Evolutionary conservation across 108 stramenopile species (phyloP).

Genomic region (Nitzschia sp.): DNA sequence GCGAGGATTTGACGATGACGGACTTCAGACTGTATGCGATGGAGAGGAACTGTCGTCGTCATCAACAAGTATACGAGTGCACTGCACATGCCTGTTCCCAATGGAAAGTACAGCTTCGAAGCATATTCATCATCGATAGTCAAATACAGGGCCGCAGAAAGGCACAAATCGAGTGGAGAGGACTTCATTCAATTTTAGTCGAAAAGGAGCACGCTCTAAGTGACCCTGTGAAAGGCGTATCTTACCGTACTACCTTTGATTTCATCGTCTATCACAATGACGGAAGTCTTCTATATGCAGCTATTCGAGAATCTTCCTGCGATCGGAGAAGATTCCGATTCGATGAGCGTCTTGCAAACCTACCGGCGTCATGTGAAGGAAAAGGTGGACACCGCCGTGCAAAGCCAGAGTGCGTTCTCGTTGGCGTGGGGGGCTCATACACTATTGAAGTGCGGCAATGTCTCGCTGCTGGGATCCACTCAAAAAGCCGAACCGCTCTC

Average conservation of each 20-base stretch:
- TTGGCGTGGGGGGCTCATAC: slow-evolving; percentile 34
- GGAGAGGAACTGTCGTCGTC: background rate
- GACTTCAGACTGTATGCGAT: background rate
- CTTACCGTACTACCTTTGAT: background rate
- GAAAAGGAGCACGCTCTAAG: too few species aligned
- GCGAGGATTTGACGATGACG: too few species aligned
- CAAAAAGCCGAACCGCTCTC: slow-evolving; percentile 1
- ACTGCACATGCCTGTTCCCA: background rate
- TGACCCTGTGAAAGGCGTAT: background rate
- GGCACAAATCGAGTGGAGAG: background rate
- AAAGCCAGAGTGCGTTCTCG: slow-evolving; percentile 17
- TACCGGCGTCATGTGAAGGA: slow-evolving; percentile 9
- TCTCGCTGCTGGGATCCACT: background rate
- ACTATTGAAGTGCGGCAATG: background rate
- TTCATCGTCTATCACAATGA: background rate
- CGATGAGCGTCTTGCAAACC: background rate
- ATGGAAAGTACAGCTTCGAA: too few species aligned
- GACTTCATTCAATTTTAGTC: background rate
- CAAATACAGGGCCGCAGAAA: too few species aligned
- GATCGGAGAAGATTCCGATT: background rate
- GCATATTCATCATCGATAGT: too few species aligned
- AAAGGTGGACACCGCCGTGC: background rate
- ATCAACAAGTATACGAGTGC: too few species aligned
- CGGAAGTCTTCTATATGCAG: slow-evolving; percentile 20
- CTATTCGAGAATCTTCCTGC: slow-evolving; percentile 20